Conservation (phyloP, 208 protist species). For the Trypanosomatidae sp. region DNA sequence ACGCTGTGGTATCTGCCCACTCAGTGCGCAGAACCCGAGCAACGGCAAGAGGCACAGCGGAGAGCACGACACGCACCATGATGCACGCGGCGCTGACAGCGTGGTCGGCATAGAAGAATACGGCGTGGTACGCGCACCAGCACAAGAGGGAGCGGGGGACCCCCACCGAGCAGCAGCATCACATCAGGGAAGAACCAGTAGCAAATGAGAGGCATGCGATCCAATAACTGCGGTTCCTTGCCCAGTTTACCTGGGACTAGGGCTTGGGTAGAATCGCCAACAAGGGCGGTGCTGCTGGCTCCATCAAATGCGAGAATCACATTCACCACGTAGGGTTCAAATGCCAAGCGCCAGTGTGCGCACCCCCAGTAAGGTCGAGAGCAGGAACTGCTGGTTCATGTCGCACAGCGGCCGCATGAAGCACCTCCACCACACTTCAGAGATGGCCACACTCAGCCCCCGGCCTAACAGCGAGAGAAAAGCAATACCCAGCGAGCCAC, state of each 20-base stretch:
- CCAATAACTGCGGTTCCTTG: not conserved
- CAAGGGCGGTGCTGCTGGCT: not conserved
- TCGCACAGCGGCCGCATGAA: slow-evolving; percentile 22
- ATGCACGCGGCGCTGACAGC: slow-evolving; percentile 24
- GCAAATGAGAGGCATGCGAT: slow-evolving; percentile 6
- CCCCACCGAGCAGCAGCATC: slow-evolving; percentile 16
- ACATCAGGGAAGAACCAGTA: slow-evolving; percentile 16
- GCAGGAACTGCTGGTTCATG: slow-evolving; percentile 28
- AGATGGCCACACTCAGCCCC: slow-evolving; percentile 3
- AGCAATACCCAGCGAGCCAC: not conserved
- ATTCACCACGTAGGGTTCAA: slow-evolving; percentile 2
- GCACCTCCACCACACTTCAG: slow-evolving; percentile 15
- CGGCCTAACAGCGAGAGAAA: slow-evolving; percentile 8
- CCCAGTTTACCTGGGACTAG: not conserved
- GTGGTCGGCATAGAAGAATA: slow-evolving; percentile 31
- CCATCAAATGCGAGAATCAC: not conserved
- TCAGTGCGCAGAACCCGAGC: slow-evolving; percentile 3
- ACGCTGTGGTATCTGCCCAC: slow-evolving; percentile 2
- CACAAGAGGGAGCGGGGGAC: slow-evolving; percentile 3
- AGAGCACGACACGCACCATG: slow-evolving; percentile 11
- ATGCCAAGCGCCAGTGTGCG: slow-evolving; percentile 14
- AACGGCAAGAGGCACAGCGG: slow-evolving; percentile 11
- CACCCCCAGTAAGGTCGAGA: slow-evolving; percentile 18
- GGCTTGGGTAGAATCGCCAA: not conserved
- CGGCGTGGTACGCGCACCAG: slow-evolving; percentile 27